These are phyloP conservation scores for Actinomucor elegans DNA, from an alignment of 371 early-diverging fungal genomes.

Conservation along the genomic window DNA sequence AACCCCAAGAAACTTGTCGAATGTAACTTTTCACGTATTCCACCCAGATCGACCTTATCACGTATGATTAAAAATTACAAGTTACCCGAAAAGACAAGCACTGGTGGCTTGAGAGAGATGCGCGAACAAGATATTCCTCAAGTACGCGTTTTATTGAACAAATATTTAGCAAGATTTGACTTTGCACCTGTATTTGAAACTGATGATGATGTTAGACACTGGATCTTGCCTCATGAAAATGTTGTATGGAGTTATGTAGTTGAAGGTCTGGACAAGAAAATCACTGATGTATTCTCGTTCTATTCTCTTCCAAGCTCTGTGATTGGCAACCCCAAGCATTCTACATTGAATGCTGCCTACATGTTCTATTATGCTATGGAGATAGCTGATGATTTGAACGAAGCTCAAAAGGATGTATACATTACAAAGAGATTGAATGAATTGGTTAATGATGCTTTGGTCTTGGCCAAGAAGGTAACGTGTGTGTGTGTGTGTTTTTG, in stretches of 20 bases:
- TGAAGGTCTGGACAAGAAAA: constrained; percentile 62
- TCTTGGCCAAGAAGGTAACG: constrained; percentile 71
- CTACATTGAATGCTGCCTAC: constrained; percentile 87
- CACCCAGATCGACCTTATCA: constrained; percentile 73
- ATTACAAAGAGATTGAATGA: constrained; percentile 55
- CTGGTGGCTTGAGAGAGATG: constrained; percentile 82
- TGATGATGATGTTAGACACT: constrained; percentile 90
- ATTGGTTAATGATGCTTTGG: constrained; percentile 76
- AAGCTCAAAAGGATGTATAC: constrained; percentile 39
- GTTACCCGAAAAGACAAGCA: constrained; percentile 61
- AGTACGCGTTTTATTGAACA: constrained; percentile 74
- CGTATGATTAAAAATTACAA: constrained; percentile 73
- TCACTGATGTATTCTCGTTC: constrained; percentile 91
- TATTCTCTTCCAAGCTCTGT: constrained; percentile 91
- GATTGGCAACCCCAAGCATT: constrained; percentile 74
- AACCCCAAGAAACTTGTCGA: constrained; percentile 95
- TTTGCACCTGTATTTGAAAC: constrained; percentile 73
- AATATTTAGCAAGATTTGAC: constrained; percentile 68
- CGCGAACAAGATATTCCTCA: constrained; percentile 67
- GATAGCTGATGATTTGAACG: constrained; percentile 16
- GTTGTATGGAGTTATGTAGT: constrained; percentile 94
- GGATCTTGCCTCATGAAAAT: constrained; percentile 80
- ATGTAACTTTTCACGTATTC: constrained; percentile 83
- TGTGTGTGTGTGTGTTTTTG: not conserved
- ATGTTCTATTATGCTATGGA: constrained; percentile 90